Base-by-base conservation (phyloP, 2,329 filamentous ascomycete genomes). In the Microascus cirrosus region DNA sequence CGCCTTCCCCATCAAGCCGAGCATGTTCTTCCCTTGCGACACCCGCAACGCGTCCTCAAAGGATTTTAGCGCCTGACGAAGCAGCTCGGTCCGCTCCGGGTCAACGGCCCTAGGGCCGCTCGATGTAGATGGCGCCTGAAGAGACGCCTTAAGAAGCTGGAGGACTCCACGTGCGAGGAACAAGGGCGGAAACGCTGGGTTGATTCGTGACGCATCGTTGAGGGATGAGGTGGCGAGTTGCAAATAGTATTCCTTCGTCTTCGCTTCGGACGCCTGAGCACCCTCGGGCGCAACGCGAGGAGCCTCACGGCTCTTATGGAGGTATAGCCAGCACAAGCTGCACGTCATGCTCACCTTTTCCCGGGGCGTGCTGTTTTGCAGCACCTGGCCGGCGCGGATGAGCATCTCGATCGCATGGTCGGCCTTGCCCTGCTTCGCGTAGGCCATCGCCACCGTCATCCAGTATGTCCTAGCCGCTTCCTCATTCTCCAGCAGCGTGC, bases 361-460 rank as follows among this genome's bases (percentile, higher is more conserved):
- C 63, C 92, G 87, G 50, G 85, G 82, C 61, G 85, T 86, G 65
- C 83, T 83, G 58, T 78, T 80, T 65, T 90, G 84, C 64, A 84
- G 79, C 61, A 88, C 89, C 60, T 81, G 80, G 64, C 90, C 78
- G 54, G 89, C 90, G 66, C 89, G 87, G 55, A 85, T 83, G 63
- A 87, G 75, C 76, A 86, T 85, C 70, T 87, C 84, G 65, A 87
- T 86, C 59, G 84, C 83, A 74, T 94, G 89, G 68, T 96, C 92
- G 61, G 94, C 83, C 74, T 95, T 95, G 68, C 87, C 86, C 74
- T 96, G 90, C 75, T 97, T 99, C 48, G 94, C 93, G 68, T 99
- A 99, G 54, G 93, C 93, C 60, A 97, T 80, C 50, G 95, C 89
- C 63, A 97, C 94, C n/a, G 90, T 93, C 79, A 99, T 93, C 95